These are phyloP conservation scores for Lachnellula hyalina DNA, from an alignment of 2,329 filamentous ascomycete genomes.

Conservation along the genomic window DNA sequence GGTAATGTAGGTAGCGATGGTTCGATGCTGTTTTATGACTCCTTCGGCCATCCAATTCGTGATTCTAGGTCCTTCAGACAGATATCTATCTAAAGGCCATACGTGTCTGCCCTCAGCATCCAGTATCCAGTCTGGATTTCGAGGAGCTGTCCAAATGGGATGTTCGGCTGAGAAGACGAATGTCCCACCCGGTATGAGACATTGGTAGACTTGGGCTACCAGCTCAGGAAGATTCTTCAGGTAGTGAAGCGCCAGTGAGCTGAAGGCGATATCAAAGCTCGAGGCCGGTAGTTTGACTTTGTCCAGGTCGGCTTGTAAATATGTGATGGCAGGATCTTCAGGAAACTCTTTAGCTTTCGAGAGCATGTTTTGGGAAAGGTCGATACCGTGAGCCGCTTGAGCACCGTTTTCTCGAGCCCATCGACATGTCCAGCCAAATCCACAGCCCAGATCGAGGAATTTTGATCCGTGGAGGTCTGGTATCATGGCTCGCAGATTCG, in stretches of 20 bases:
- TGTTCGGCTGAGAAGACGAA: constrained; percentile 61
- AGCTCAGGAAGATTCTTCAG: constrained; percentile 86
- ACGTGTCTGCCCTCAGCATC: constrained; percentile 31
- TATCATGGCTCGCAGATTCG: constrained; percentile 37
- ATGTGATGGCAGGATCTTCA: constrained; percentile 27
- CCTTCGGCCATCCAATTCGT: constrained; percentile 40
- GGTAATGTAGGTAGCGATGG: constrained; percentile 26
- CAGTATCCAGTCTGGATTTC: constrained; percentile 28
- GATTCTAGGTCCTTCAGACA: constrained; percentile 37
- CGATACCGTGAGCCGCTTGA: constrained; percentile 33
- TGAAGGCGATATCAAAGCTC: constrained; percentile 81
- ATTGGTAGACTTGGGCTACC: constrained; percentile 72
- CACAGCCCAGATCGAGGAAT: constrained; percentile 43
- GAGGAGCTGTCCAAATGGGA: constrained; percentile 41
- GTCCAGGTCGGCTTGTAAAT: constrained; percentile 34
- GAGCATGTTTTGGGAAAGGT: constrained; percentile 42
- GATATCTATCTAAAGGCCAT: constrained; percentile 40
- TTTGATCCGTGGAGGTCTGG: constrained; percentile 29
- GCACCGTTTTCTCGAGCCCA: constrained; percentile 38
- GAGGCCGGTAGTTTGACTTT: constrained; percentile 37
- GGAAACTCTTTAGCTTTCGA: constrained; percentile 28
- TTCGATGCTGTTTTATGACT: constrained; percentile 43
- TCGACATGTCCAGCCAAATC: constrained; percentile 42
- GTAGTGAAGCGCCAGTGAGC: constrained; percentile 86
- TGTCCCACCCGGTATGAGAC: constrained; percentile 80